Evolutionary conservation across 345 rosid genomes (phyloP), one percentile per base, ranked within the genome.

Genomic region (Hypericum perforatum): DNA sequence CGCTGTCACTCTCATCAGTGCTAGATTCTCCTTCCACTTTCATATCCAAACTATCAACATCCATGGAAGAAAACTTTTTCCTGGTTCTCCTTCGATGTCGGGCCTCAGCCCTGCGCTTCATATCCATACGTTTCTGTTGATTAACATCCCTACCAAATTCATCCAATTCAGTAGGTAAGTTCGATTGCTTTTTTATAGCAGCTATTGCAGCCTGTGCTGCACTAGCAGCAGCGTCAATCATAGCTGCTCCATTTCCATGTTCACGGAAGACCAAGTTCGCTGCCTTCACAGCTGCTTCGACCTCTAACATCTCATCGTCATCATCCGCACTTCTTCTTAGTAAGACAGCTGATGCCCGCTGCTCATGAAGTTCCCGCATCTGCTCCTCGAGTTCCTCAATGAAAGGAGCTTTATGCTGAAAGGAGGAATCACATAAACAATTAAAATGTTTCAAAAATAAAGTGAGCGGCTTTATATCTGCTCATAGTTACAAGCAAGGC

Each of bases 21-120:
- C 94, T 88, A 6, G 95, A 88, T 76, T 91, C 98, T 59, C 96
- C 98, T 77, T 91, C 98, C 64, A 83, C 56, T 78, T 81, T 87
- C 65, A 61, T 74, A 65, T 64, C 58, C 41, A 84, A 58, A 62
- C 62, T 53, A 32, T 87, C 90, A 29, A 80, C 39, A 57, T 85
- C 82, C 95, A 87, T 74, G 54, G 78, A 77, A 54, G 82, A 79
- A 43, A 78, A 60, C 63, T 82, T 75, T 74, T 78, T 87, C 16
- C 43, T 78, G 61, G 79, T 70, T 70, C 76, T 90, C 78, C 86
- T 77, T 43, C 62, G 70, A 63, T 73, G 78, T 57, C 95, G 89
- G n/a, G 86, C 88, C 71, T 78, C 79, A 63, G 96, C 94, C 67
- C 98, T 83, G 15, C 82, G 84, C 62, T 66, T 76, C 61, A 68